Conservation (phyloP, 441 rosid species). For the Kokia cookei region DNA sequence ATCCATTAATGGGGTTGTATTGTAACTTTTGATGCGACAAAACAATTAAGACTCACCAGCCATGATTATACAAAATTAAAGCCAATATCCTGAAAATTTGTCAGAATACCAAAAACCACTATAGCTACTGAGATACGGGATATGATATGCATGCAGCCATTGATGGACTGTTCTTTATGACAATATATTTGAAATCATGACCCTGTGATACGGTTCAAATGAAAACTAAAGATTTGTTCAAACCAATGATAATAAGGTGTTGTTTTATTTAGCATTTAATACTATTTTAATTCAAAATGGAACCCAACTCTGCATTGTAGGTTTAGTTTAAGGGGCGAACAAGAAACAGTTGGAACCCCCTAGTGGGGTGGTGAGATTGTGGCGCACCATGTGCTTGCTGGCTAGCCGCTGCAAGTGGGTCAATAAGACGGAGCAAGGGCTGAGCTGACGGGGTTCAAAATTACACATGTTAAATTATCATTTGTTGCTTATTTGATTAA, state of each 20-base stretch:
- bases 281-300: too few species aligned
- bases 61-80: neutral
- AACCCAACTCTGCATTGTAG: too few species aligned
- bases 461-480: too few species aligned
- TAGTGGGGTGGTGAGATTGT: too few species aligned
- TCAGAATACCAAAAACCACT: neutral
- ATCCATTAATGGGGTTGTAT: too few species aligned
- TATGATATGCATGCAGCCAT: neutral
- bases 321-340: too few species aligned
- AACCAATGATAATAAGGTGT: neutral
- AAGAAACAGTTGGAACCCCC: too few species aligned
- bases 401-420: too few species aligned
- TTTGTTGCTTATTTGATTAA: neutral
- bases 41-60: neutral
- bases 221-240: neutral
- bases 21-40: neutral
- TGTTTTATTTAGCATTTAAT: too few species aligned
- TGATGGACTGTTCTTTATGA: neutral
- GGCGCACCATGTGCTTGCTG: too few species aligned
- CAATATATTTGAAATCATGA: neutral
- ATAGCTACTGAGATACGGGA: neutral
- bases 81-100: neutral
- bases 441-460: too few species aligned
- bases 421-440: too few species aligned
- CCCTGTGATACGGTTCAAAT: neutral